Evolutionary conservation across 208 protist genomes (phyloP), one percentile per base, ranked within the genome.

Genomic region (Sergeia podlipaevii): DNA sequence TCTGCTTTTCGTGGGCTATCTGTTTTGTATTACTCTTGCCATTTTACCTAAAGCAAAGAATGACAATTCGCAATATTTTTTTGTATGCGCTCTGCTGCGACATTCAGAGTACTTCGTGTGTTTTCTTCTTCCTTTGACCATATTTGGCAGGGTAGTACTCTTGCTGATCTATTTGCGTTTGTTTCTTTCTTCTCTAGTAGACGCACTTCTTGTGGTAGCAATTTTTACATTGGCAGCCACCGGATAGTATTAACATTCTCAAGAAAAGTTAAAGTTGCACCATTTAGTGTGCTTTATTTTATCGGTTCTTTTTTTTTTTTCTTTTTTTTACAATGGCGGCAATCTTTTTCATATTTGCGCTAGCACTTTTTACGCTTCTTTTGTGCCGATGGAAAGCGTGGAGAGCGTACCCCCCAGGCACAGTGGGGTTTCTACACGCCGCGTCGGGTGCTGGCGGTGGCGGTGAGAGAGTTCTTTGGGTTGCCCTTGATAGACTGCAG

Each of bases 391-490:
- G 47, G 2, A 15, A 39, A 26, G 57, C 44, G 13, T 44, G 2
- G 10, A 34, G 43, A 8, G 36, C 28, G 26, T 80, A 83, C 57
- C 34, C 64, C 1, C 36, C 27, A 2, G 70, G 65, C 17, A 58
- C 77, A 0, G 64, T 97, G n/a, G 91, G 81, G 11, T 97, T 97
- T 60, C 70, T 98, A 17, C 95, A 98, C 72, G 78, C 91, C 6
- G 79, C 89, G 29, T 69, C 93, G 36, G 94, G 89, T 13, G 88
- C 80, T 29, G 95, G 96, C 32, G 97, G 97, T 5, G 97, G 97
- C 21, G 97, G 97, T 1, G 97, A 99, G 75, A 77, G 96, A 5
- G 97, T 99, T 29, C 53, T 99, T 48, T 99, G 97, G 97, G 73
- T 84, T 3, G 70, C 79, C 0, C 54, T 98, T 20, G 55, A 72